Evolutionary conservation across 1,284 basidiomycete species (phyloP), one percentile per base, ranked within the genome.

Genomic region (Apiotrichum sp.): DNA sequence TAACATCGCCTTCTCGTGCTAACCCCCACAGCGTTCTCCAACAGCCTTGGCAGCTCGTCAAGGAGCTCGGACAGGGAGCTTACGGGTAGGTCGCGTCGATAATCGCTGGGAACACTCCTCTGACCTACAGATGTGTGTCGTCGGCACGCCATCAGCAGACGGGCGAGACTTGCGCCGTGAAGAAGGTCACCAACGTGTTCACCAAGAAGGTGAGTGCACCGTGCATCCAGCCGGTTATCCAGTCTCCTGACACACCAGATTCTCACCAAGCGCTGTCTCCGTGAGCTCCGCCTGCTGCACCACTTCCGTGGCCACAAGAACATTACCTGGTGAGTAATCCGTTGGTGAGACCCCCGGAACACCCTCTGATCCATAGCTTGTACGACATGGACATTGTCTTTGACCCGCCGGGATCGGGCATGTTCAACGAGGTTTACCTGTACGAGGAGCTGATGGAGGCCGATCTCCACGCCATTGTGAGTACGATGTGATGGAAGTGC

Each of bases 401-500:
- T 73, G 87, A 88, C 65, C 83, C 88, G 14, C 71, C 73, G n/a
- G 72, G 72, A 57, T 86, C 83, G 58, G 87, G 88, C 62, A 88
- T 89, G 74, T 97, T 97, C 72, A 89, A 93, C 72, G 93, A 96
- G 77, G 92, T 96, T 14, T 96, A 93, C 75, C 86, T 95, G 65
- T 95, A 93, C 72, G 91, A 96, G 79, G 93, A 97, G 75, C 84
- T 98, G 62, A 99, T 98, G 96, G 96, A 99, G 76, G 96, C 96
- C 51, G 96, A 99, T 82, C 82, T 99, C 16, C 96, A 99, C 71
- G 96, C 95, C 22, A 98, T 99, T 74, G 93, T 93, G 67, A 75
- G 84, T 69, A 13, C 36, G 7, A 13, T 13, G 36, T 13, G 22
- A 22, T 22, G 22, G 22, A 22, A 22, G 22, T 22, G 22, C 22